These are phyloP conservation scores for Craterostigma plantagineum DNA, from an alignment of 257 asterid species.

Conservation along the genomic window DNA sequence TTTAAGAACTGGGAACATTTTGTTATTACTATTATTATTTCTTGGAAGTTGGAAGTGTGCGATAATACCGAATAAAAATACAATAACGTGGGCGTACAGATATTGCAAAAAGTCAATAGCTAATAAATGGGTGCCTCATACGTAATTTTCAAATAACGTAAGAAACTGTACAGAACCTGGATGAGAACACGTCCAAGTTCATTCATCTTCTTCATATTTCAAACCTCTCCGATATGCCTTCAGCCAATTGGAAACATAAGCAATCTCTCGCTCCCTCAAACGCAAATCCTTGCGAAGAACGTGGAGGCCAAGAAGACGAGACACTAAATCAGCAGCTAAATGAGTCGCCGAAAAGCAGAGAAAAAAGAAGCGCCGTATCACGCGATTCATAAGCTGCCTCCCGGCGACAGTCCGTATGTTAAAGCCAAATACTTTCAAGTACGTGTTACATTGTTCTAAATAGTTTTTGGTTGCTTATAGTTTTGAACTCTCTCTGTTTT, in stretches of 20 bases:
- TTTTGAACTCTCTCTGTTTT: neutral
- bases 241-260: constrained; percentile 6
- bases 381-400: constrained; percentile 50
- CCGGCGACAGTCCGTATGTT: constrained; percentile 83
- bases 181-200: constrained; percentile 30
- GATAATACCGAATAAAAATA: no score
- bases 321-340: constrained; percentile 2
- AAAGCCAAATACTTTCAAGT: constrained; percentile 71
- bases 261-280: no score
- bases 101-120: no score
- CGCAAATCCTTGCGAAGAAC: neutral
- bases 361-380: constrained; percentile 22
- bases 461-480: neutral
- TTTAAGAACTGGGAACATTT: no score
- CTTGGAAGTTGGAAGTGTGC: no score
- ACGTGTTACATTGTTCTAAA: constrained; percentile 2
- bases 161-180: constrained; percentile 21
- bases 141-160: constrained; percentile 3
- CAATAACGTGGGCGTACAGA: no score
- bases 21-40: no score
- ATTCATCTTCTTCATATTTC: constrained; percentile 13
- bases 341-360: constrained; percentile 16
- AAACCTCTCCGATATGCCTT: constrained; percentile 1
- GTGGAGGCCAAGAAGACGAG: constrained; percentile 13
- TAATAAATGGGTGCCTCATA: no score